phyloP scores from a whole-genome alignment of 352 stramenopile species.

The Globisporangium canariense region DNA sequence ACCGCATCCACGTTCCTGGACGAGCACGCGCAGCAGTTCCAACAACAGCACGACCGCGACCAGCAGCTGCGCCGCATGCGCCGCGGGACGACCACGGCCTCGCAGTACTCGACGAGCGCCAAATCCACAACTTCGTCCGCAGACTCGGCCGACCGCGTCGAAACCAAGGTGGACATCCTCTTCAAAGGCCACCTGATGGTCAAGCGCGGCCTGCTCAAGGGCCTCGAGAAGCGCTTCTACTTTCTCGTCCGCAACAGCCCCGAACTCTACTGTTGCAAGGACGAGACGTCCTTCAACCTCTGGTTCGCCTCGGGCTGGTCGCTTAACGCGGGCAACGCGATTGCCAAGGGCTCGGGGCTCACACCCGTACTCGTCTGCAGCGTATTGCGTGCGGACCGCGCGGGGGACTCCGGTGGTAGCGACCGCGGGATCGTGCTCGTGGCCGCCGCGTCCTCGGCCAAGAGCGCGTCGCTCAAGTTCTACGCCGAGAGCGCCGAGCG shows the following conservation, averaged over 20 bases:
- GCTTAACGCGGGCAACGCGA: slow-evolving; percentile 26
- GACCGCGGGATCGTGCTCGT: slow-evolving; percentile 52
- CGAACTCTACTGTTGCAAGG: slow-evolving; percentile 59
- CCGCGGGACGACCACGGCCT: slow-evolving; percentile 10
- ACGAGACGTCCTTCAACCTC: slow-evolving; percentile 59
- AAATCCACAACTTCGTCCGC: slow-evolving; percentile 5
- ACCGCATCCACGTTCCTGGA: neutral
- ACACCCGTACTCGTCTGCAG: slow-evolving; percentile 39
- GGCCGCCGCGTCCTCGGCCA: slow-evolving; percentile 30
- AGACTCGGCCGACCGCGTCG: neutral
- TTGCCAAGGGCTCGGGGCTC: slow-evolving; percentile 26
- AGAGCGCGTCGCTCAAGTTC: slow-evolving; percentile 45
- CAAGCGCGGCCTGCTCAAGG: slow-evolving; percentile 50
- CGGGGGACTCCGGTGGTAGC: slow-evolving; percentile 17
- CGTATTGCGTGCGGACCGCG: slow-evolving; percentile 47
- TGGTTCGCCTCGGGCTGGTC: slow-evolving; percentile 50
- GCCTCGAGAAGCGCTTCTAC: slow-evolving; percentile 64
- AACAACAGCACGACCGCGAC: neutral
- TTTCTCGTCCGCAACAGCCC: slow-evolving; percentile 37
- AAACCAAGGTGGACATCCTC: slow-evolving; percentile 27
- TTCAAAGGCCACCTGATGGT: slow-evolving; percentile 44
- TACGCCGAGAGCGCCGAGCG: slow-evolving; percentile 35
- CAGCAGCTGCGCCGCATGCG: slow-evolving; percentile 4
- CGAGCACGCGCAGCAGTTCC: neutral
- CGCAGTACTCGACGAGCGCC: slow-evolving; percentile 9